Percentiles rank a stretch among this genome's conserved stretches.
Evolutionary conservation across 352 stramenopile species (phyloP).

Genomic region (Globisporangium viniferum): DNA sequence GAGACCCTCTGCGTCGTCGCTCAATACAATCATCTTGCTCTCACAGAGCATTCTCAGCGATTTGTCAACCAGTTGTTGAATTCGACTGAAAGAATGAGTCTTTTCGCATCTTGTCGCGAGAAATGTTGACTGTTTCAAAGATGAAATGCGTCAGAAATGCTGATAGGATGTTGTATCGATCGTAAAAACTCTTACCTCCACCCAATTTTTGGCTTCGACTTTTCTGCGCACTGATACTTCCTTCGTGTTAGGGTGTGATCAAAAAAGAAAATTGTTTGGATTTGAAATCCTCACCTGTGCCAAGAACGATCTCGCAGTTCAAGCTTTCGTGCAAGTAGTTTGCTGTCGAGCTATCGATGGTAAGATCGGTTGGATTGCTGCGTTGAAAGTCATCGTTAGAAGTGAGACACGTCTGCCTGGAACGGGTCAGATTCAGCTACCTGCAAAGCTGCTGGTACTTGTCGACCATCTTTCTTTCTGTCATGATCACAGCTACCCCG

Average conservation of each 20-base stretch:
- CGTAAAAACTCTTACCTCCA: constrained; percentile 11
- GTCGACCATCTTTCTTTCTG: constrained; percentile 18
- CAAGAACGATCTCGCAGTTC: constrained; percentile 19
- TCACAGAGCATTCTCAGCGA: constrained; percentile 34
- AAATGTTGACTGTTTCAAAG: constrained; percentile 11
- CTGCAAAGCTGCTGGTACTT: constrained; percentile 26
- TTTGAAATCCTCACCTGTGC: constrained; percentile 13
- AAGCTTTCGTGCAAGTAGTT: constrained; percentile 8
- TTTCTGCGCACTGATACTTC: constrained; percentile 23
- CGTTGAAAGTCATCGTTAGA: neutral
- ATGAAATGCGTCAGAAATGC: neutral
- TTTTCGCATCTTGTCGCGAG: constrained; percentile 5
- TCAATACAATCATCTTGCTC: constrained; percentile 23
- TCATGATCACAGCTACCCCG: constrained; percentile 29
- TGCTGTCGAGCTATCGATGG: constrained; percentile 14
- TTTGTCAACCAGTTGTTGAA: constrained; percentile 18
- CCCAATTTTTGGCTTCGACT: constrained; percentile 21
- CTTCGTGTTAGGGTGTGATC: neutral
- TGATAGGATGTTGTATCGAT: neutral
- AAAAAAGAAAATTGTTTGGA: too few relatives aligned
- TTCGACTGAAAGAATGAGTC: neutral
- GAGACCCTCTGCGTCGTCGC: constrained; percentile 25
- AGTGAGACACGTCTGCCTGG: neutral
- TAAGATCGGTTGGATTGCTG: constrained; percentile 12
- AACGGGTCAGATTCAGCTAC: neutral